A percentile compares a stretch with the other conserved stretches of the same genome.
Conservation (phyloP, 208 protist genomes). For the Wallacemonas sp. region DNA sequence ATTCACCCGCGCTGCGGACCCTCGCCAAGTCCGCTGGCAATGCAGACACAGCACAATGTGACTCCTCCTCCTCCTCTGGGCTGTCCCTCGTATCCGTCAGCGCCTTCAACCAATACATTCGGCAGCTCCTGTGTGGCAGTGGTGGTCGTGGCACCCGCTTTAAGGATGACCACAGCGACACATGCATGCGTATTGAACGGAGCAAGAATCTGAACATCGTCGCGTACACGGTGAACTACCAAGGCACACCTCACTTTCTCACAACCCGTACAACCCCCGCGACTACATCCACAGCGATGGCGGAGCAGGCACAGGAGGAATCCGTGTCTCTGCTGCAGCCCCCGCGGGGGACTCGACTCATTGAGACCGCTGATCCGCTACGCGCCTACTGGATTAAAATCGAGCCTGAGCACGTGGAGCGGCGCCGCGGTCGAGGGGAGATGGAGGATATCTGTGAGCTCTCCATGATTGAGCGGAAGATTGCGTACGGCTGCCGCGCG, state of each 20-base stretch:
- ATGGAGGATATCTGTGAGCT: slow-evolving; percentile 30
- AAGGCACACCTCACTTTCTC: neutral
- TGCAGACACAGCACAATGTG: no score
- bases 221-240: slow-evolving; percentile 33
- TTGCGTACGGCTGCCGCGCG: slow-evolving; percentile 43
- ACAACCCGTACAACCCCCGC: neutral
- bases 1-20: no score
- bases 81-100: no score
- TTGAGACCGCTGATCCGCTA: slow-evolving; percentile 25
- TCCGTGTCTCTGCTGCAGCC: neutral
- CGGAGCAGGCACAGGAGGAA: no score
- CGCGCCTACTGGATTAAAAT: slow-evolving; percentile 49
- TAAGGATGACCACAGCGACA: slow-evolving; percentile 36
- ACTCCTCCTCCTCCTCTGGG: no score
- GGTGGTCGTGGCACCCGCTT: slow-evolving; percentile 33
- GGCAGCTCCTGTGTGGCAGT: slow-evolving; percentile 15
- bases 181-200: slow-evolving; percentile 50
- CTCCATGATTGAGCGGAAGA: slow-evolving; percentile 32
- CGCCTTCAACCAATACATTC: slow-evolving; percentile 20
- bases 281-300: neutral
- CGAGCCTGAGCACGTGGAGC: slow-evolving; percentile 26
- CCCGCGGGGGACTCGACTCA: neutral
- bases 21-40: no score
- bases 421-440: slow-evolving; percentile 13
- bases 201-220: slow-evolving; percentile 52